Evolutionary conservation across 1,139 yeast species (phyloP).

Genomic region (Suhomyces coccinellae): DNA sequence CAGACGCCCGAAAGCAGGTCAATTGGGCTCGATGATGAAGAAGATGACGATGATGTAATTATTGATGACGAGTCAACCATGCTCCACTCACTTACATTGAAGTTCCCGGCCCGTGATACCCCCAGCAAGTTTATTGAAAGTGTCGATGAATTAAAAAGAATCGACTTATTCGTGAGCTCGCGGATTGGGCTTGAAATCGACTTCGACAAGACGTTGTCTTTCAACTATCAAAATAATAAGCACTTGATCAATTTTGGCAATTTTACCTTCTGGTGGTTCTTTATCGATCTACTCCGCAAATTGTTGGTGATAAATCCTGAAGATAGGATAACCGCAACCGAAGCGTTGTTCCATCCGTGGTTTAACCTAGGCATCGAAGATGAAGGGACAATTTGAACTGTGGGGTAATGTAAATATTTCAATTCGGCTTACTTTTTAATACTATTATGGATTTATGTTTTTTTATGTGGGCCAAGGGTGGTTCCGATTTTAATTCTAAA

Average conservation of each 20-base stretch:
- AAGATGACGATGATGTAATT: slow-evolving; percentile 28
- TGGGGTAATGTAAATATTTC: slow-evolving; percentile 5
- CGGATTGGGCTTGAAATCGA: slow-evolving; percentile 44
- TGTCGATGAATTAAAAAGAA: slow-evolving; percentile 52
- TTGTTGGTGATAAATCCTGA: slow-evolving; percentile 65
- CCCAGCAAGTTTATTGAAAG: slow-evolving; percentile 51
- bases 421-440: slow-evolving; percentile 5
- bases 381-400: slow-evolving; percentile 53
- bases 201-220: slow-evolving; percentile 41
- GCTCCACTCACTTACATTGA: slow-evolving; percentile 29
- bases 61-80: slow-evolving; percentile 32
- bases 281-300: slow-evolving; percentile 62
- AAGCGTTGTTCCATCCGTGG: slow-evolving; percentile 77
- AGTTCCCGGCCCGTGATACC: slow-evolving; percentile 38
- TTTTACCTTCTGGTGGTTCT: slow-evolving; percentile 75
- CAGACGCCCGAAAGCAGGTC: slow-evolving; percentile 23
- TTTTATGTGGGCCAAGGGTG: not conserved
- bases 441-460: slow-evolving; percentile 3
- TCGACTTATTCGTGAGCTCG: slow-evolving; percentile 49
- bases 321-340: slow-evolving; percentile 62
- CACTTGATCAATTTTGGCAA: slow-evolving; percentile 47
- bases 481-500: slow-evolving; percentile 3
- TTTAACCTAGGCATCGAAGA: slow-evolving; percentile 73
- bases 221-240: slow-evolving; percentile 44
- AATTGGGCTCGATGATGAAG: slow-evolving; percentile 22